Base-by-base conservation (phyloP, 345 rosid species). In the Boechera stricta region DNA sequence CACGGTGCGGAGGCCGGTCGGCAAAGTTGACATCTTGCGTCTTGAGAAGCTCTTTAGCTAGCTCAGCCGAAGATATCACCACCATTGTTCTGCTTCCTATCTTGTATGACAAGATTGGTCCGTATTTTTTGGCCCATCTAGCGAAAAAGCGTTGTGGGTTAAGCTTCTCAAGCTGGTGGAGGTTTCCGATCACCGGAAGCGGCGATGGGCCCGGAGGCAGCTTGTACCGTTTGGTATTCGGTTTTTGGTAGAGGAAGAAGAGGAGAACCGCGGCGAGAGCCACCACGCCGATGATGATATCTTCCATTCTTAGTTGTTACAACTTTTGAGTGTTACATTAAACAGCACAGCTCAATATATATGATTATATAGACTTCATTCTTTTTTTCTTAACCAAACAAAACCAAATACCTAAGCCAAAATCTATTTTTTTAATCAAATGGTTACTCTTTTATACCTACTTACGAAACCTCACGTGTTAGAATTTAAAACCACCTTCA, bases 151-250 rank as follows among this genome's bases (percentile, higher is more conserved):
- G 64, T 62, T 81, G 89, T 45, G 79, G 77, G 78, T 57, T 57
- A 7, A 74, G 51, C 18, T 0, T 58, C 32, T 61, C 52, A 54
- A 89, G 71, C 42, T 83, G 88, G 68, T 75, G 85, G 38, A 89
- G 66, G 83, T 87, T 89, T 6, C 91, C 89, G 18, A 87, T 73
- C 7, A 87, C 39, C 6, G 88, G 90, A 75, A 87, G 84, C 1
- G 71, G 73, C 12, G 2, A 15, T 38, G 89, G 91, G 0, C 89
- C 87, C 0, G 89, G 91, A 13, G 90, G 94, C 5, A 77, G 53
- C 16, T 54, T 38, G 45, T 39, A 24, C 28, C n/a, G 35, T 49
- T 67, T 26, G 49, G 31, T 66, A n/a, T 66, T 66, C 13, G 66
- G 21, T 1, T 67, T 79, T 54, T 60, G 83, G 55, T 7, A 65